Evolutionary conservation across 2,329 filamentous ascomycete species (phyloP).

Genomic region (Botrytis paeoniae): DNA sequence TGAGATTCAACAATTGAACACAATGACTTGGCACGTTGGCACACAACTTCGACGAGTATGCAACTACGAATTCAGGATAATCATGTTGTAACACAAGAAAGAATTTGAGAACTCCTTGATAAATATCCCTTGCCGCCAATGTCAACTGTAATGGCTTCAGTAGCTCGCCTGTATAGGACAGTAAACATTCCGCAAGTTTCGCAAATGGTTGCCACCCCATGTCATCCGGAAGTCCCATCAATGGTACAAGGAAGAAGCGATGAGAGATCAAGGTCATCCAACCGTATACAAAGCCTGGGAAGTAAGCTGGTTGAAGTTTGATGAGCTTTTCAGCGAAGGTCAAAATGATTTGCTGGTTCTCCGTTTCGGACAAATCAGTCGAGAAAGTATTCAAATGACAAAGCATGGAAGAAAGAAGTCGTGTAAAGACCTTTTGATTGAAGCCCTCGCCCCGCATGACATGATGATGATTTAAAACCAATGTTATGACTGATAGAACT

Average conservation of each 20-base stretch:
- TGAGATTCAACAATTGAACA: slow-evolving; percentile 82
- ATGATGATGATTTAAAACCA: slow-evolving; percentile 84
- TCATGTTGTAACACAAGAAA: slow-evolving; percentile 87
- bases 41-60: slow-evolving; percentile 80
- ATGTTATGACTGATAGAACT: slow-evolving; percentile 70
- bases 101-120: slow-evolving; percentile 78
- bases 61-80: slow-evolving; percentile 87
- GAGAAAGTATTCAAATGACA: slow-evolving; percentile 65
- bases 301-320: slow-evolving; percentile 70
- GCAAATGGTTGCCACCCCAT: slow-evolving; percentile 75
- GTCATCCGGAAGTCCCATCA: slow-evolving; percentile 66
- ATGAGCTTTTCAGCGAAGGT: slow-evolving; percentile 69
- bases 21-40: slow-evolving; percentile 79
- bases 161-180: slow-evolving; percentile 74
- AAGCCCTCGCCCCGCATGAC: slow-evolving; percentile 76
- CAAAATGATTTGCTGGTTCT: slow-evolving; percentile 67
- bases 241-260: slow-evolving; percentile 74
- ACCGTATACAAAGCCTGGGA: slow-evolving; percentile 78
- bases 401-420: slow-evolving; percentile 79
- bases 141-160: slow-evolving; percentile 70
- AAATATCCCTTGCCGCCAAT: slow-evolving; percentile 74
- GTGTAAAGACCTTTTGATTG: slow-evolving; percentile 87
- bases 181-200: slow-evolving; percentile 67
- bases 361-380: slow-evolving; percentile 56
- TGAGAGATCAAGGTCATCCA: slow-evolving; percentile 85